These are phyloP conservation scores for Brettanomyces custersianus DNA, from an alignment of 805 yeast species.

Conservation along the genomic window DNA sequence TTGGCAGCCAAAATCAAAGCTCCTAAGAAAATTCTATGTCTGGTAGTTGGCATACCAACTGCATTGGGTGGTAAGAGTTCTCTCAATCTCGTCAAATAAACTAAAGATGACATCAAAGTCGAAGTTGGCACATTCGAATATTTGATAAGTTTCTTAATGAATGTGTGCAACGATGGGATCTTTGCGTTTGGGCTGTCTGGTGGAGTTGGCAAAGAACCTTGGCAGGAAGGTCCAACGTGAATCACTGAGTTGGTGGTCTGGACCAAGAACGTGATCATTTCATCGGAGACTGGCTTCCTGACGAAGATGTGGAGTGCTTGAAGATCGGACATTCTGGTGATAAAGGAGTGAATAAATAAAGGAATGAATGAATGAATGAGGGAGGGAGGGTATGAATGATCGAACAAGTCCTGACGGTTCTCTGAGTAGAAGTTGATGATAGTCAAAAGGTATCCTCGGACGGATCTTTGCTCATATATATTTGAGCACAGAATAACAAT, in stretches of 20 bases:
- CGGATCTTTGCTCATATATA: too few species aligned
- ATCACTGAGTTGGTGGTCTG: constrained; percentile 52
- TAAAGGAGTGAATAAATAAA: neutral
- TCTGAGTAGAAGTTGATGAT: too few species aligned
- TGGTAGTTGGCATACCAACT: constrained; percentile 84
- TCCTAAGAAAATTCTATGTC: constrained; percentile 88
- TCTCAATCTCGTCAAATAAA: constrained; percentile 71
- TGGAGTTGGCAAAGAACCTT: constrained; percentile 29
- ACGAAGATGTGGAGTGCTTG: constrained; percentile 46
- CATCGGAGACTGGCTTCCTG: constrained; percentile 44
- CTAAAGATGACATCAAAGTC: constrained; percentile 86
- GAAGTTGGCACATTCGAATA: constrained; percentile 92
- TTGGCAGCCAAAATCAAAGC: constrained; percentile 88
- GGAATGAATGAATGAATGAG: neutral
- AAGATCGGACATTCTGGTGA: constrained; percentile 29
- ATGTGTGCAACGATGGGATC: constrained; percentile 42
- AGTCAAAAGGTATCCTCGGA: too few species aligned
- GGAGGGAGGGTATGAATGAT: neutral
- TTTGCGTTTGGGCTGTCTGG: constrained; percentile 28
- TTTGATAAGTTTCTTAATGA: constrained; percentile 64
- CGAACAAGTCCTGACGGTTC: neutral
- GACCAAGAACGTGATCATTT: constrained; percentile 51
- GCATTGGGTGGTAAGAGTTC: constrained; percentile 78
- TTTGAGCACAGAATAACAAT: too few species aligned
- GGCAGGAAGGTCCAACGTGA: constrained; percentile 31